These are phyloP conservation scores for Raffaelea arxii DNA, from an alignment of 2,329 filamentous ascomycete species.

Conservation along the genomic window DNA sequence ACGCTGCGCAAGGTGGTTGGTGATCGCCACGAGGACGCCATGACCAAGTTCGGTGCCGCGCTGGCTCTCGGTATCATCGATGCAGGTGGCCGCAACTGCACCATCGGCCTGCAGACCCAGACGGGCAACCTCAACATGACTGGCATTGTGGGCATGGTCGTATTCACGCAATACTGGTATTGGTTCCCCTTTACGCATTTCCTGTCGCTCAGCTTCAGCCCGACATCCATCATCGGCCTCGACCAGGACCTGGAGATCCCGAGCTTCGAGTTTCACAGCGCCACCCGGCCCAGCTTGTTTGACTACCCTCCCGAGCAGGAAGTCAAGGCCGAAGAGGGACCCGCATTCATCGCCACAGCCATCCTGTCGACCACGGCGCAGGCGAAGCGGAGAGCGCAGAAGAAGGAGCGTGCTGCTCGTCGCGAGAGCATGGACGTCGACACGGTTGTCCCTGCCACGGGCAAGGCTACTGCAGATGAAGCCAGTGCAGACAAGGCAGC, in stretches of 20 bases:
- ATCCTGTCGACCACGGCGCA: constrained; percentile 95
- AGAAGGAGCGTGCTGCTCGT: constrained; percentile 83
- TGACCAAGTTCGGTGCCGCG: constrained; percentile 97
- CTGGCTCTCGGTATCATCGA: constrained; percentile 95
- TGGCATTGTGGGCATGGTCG: constrained; percentile 92
- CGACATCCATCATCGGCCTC: constrained; percentile 88
- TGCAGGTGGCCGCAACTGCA: constrained; percentile 95
- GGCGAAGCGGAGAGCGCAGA: constrained; percentile 87
- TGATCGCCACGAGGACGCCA: constrained; percentile 94
- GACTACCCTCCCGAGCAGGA: constrained; percentile 97
- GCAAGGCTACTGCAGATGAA: constrained; percentile 16
- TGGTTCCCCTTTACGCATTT: constrained; percentile 99
- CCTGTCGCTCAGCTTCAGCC: constrained; percentile 90
- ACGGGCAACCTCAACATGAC: constrained; percentile 98
- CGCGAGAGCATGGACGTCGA: constrained; percentile 96
- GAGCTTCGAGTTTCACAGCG: constrained; percentile 90
- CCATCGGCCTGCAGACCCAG: constrained; percentile 93
- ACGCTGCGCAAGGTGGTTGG: constrained; percentile 87
- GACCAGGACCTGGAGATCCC: constrained; percentile 91
- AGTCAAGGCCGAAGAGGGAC: constrained; percentile 86
- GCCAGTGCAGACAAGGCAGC: constrained; percentile 20
- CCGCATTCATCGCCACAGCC: constrained; percentile 88
- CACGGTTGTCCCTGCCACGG: constrained; percentile 35
- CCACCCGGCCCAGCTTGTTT: constrained; percentile 88
- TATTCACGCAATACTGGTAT: constrained; percentile 99